Evolutionary conservation across 2,329 filamentous ascomycete species (phyloP), one percentile per base, ranked within the genome.

Genomic region (Calonectria leucothoes): DNA sequence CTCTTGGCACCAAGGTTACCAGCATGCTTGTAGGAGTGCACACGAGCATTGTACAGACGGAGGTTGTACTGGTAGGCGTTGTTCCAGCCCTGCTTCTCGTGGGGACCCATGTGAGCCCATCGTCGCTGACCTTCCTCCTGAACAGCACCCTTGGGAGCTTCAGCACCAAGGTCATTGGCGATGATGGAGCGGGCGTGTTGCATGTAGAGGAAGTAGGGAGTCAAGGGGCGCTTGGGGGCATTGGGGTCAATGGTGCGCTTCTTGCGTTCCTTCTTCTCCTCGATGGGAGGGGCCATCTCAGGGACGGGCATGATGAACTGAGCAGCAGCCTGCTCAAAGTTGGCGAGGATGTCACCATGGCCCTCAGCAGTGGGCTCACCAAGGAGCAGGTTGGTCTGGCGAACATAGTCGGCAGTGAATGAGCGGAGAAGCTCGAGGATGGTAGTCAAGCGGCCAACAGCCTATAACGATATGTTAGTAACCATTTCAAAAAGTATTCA

Each of bases 171-270:
- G 79, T 97, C 95, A 39, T 88, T 89, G 71, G 94, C 93, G 79
- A 98, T 97, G 82, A 94, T 93, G 66, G 93, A 91, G 64, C 97
- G 94, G 76, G 95, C 95, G 76, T 94, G 93, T 84, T 97, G 94
- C 89, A 98, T 95, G 88, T 95, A 98, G 74, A 98, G 88, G 88
- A 98, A 98, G 88, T 97, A 98, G 3, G 96, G 95, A 7, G 96
- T 98, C 82, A 98, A 86, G 11, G 96, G 96, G 65, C 96, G 93
- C 91, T 98, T 98, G 73, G 96, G 96, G 8, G 96, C 96, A 84
- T 98, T 98, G 78, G 96, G 96, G 84, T 98, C 96, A 82, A 94
- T 93, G 51, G 92, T 92, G 74, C 93, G 91, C 89, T 96, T 96
- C 90, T 97, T 96, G 85, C 94, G 93, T 89, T 97, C 95, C 90